phyloP scores from a whole-genome alignment of 2,329 filamentous ascomycete species.

The Curvularia hawaiiensis region DNA sequence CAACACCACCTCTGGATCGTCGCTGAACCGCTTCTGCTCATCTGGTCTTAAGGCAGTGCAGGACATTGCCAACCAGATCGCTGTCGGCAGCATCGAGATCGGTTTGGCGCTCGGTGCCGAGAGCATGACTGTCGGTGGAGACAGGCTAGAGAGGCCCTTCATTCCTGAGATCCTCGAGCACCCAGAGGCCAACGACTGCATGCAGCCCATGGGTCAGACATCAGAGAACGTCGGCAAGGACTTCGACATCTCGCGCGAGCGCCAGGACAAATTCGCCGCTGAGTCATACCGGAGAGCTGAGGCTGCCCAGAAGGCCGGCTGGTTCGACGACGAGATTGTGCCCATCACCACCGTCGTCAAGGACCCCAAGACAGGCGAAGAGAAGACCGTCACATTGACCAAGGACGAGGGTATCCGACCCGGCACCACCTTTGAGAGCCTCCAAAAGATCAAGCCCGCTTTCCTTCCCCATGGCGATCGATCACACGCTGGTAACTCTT shows the following conservation, averaged over 20 bases:
- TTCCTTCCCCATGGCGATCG: slow-evolving; percentile 88
- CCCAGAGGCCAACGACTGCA: slow-evolving; percentile 82
- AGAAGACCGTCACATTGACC: slow-evolving; percentile 77
- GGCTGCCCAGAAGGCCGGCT: slow-evolving; percentile 85
- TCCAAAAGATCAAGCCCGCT: slow-evolving; percentile 85
- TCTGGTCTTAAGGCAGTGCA: slow-evolving; percentile 94
- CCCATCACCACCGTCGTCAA: slow-evolving; percentile 83
- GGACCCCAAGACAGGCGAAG: slow-evolving; percentile 79
- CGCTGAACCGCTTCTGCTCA: slow-evolving; percentile 95
- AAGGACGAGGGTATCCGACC: slow-evolving; percentile 89
- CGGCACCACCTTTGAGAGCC: slow-evolving; percentile 82
- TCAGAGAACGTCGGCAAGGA: slow-evolving; percentile 94
- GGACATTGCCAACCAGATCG: slow-evolving; percentile 90
- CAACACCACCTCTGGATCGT: slow-evolving; percentile 80
- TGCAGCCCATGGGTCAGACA: slow-evolving; percentile 97
- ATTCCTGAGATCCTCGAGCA: slow-evolving; percentile 74
- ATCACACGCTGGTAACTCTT: slow-evolving; percentile 92
- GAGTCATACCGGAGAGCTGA: slow-evolving; percentile 90
- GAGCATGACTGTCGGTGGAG: slow-evolving; percentile 78
- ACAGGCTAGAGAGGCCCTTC: slow-evolving; percentile 73
- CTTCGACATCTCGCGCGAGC: slow-evolving; percentile 80
- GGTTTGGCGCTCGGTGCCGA: slow-evolving; percentile 90
- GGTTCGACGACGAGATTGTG: slow-evolving; percentile 92
- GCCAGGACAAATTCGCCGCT: slow-evolving; percentile 83
- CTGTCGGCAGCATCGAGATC: slow-evolving; percentile 78